Percentiles rank a stretch among this genome's conserved stretches.
phyloP scores from a whole-genome alignment of 352 stramenopile species.

The Phytophthora constricta region DNA sequence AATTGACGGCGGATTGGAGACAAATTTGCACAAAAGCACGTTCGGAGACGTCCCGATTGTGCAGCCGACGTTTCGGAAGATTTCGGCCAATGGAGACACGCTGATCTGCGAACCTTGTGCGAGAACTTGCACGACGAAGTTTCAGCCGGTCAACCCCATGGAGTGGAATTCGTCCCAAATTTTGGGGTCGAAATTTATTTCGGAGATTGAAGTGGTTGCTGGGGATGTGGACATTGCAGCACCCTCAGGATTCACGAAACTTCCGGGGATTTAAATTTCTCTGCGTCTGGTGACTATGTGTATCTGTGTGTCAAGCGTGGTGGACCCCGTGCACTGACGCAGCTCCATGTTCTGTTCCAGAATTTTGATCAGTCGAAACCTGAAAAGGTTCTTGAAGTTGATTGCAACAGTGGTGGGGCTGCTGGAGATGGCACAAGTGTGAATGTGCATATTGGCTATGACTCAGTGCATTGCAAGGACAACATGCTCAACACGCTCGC shows the following conservation, averaged over 20 bases:
- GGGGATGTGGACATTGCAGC: slow-evolving; percentile 58
- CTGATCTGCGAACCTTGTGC: slow-evolving; percentile 75
- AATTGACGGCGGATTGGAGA: slow-evolving; percentile 52
- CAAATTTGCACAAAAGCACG: slow-evolving; percentile 67
- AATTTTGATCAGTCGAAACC: slow-evolving; percentile 2
- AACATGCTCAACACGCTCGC: slow-evolving; percentile 43
- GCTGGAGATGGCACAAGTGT: slow-evolving; percentile 34
- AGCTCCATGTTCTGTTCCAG: slow-evolving; percentile 33
- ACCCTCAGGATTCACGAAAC: slow-evolving; percentile 59
- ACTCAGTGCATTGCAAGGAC: slow-evolving; percentile 30
- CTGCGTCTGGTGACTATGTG: slow-evolving; percentile 65
- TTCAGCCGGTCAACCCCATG: slow-evolving; percentile 47
- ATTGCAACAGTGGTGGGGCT: slow-evolving; percentile 41
- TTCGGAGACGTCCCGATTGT: slow-evolving; percentile 58
- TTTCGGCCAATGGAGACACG: not conserved
- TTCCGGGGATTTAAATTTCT: slow-evolving; percentile 72
- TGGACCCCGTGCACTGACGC: slow-evolving; percentile 41
- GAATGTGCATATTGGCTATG: slow-evolving; percentile 43
- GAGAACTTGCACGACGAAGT: slow-evolving; percentile 62
- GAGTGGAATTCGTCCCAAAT: slow-evolving; percentile 48
- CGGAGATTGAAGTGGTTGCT: slow-evolving; percentile 61
- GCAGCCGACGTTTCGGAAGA: slow-evolving; percentile 56
- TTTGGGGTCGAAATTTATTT: slow-evolving; percentile 62
- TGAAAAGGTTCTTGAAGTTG: slow-evolving; percentile 24
- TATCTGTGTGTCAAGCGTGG: slow-evolving; percentile 78